A percentile compares a stretch with the other conserved stretches of the same genome.
These are phyloP conservation scores for Xylariaceae sp. DNA, from an alignment of 2,329 filamentous ascomycete genomes.

Conservation along the genomic window DNA sequence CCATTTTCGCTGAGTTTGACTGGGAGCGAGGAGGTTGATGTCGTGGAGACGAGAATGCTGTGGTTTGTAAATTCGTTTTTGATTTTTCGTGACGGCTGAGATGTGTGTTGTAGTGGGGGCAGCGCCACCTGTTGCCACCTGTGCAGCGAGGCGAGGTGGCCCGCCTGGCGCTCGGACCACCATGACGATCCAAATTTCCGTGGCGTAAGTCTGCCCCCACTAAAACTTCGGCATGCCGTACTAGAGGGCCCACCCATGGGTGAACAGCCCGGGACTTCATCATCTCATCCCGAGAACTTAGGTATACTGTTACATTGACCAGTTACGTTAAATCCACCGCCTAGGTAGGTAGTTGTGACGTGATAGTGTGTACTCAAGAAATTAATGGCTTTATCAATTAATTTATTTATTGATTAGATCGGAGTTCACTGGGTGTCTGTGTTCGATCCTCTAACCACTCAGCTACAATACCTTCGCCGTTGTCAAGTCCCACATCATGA, in stretches of 20 bases:
- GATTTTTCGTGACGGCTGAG: conserved; percentile 24
- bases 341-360: too few species aligned
- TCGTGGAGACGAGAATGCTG: conserved; percentile 17
- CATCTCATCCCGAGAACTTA: too few species aligned
- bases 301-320: too few species aligned
- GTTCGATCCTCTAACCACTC: conserved; percentile 31
- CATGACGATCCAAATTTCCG: neutral
- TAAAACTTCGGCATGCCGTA: too few species aligned
- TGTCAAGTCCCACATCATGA: conserved; percentile 36
- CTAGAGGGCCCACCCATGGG: too few species aligned
- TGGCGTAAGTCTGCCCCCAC: too few species aligned
- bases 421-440: neutral
- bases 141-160: conserved; percentile 14
- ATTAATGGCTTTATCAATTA: neutral
- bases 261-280: too few species aligned
- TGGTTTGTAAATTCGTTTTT: conserved; percentile 21
- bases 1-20: conserved; percentile 65
- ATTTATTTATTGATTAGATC: neutral
- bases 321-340: too few species aligned
- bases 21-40: conserved; percentile 21
- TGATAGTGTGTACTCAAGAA: neutral
- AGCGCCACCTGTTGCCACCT: conserved; percentile 16
- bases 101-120: conserved; percentile 23
- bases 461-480: conserved; percentile 22
- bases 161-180: conserved; percentile 9